Evolutionary conservation across 1,284 basidiomycete genomes (phyloP).

Genomic region (Neonothopanus nambi): DNA sequence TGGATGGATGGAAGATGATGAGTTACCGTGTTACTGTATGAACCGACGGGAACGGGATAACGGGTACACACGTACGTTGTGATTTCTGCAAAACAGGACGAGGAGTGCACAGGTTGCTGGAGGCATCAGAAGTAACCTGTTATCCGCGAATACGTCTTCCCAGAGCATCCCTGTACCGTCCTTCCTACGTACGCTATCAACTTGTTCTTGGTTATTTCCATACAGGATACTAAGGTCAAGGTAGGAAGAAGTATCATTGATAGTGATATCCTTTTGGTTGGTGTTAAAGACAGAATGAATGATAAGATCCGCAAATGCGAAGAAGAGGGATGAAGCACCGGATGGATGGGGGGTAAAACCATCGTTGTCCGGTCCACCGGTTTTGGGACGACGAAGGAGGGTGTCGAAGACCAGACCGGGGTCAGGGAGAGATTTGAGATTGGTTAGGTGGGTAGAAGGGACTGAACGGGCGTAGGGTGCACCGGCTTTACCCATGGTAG

Average conservation of each 20-base stretch:
- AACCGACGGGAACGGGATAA: background rate
- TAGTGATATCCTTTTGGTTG: conserved; percentile 47
- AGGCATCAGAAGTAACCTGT: conserved; percentile 72
- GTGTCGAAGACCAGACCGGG: conserved; percentile 71
- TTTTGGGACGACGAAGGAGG: conserved; percentile 60
- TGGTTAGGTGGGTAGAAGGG: conserved; percentile 46
- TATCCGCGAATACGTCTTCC: conserved; percentile 72
- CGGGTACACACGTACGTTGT: conserved; percentile 69
- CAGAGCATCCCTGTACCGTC: conserved; percentile 64
- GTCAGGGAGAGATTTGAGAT: conserved; percentile 58
- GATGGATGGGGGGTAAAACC: conserved; percentile 44
- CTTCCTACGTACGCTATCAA: conserved; percentile 52
- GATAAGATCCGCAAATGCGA: conserved; percentile 76
- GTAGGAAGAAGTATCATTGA: conserved; percentile 74
- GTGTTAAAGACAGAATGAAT: conserved; percentile 79
- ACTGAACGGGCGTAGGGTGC: conserved; percentile 76
- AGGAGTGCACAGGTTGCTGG: conserved; percentile 69
- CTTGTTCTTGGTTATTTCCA: conserved; percentile 54
- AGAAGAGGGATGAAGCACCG: conserved; percentile 69
- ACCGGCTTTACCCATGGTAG: conserved; percentile 59
- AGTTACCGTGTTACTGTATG: background rate
- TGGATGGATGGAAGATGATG: conserved; percentile 13
- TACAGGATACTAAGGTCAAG: conserved; percentile 79
- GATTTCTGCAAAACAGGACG: conserved; percentile 72
- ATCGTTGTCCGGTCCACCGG: conserved; percentile 23